Evolutionary conservation across 176 grass and related monocot species (phyloP), one percentile per base, ranked within the genome.

Genomic region (Neostapfia colusana): DNA sequence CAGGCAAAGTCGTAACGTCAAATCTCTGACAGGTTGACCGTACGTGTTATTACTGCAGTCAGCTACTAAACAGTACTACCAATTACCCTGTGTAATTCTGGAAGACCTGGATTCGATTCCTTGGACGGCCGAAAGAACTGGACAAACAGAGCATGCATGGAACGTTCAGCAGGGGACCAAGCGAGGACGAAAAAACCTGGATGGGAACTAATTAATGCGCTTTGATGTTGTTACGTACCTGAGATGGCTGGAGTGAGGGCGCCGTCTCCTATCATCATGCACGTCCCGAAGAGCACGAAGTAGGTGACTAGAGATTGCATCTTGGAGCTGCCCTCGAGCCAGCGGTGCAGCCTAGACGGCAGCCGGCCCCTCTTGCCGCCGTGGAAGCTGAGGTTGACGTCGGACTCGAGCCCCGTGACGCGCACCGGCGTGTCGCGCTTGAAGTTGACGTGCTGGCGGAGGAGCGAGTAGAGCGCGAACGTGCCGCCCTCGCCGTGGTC

Each of bases 401-500:
- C 90, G 6, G 87, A 93, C 1, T 57, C 76, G 25, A 87, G 37
- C 17, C 72, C 69, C n/a, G 64, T 73, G 20, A 54, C 0, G 24
- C 57, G 77, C 81, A 79, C 88, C 20, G 83, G 78, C 77, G 79
- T 89, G 63, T 82, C 75, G 2, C 75, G 67, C 75, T 76, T 85
- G 84, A 93, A 93, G 73, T 72, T 67, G 14, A 93, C 62, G 63
- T 89, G 80, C 40, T 93, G 90, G 7, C 84, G 80, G 20, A 87
- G 69, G 35, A 93, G 56, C n/a, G 90, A 89, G 41, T 93, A 93
- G 53, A 93, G 76, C 24, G 90, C 90, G 59, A 89, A 93, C 7
- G 90, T 93, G 39, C 90, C 90, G 57, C 90, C 88, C 77, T 93
- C 90, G 49, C 84, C 87, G 17, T 93, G 90, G 63, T 93, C 90